Conservation (phyloP, 208 protist species). For the Herpetomonas samuelpessoai region DNA sequence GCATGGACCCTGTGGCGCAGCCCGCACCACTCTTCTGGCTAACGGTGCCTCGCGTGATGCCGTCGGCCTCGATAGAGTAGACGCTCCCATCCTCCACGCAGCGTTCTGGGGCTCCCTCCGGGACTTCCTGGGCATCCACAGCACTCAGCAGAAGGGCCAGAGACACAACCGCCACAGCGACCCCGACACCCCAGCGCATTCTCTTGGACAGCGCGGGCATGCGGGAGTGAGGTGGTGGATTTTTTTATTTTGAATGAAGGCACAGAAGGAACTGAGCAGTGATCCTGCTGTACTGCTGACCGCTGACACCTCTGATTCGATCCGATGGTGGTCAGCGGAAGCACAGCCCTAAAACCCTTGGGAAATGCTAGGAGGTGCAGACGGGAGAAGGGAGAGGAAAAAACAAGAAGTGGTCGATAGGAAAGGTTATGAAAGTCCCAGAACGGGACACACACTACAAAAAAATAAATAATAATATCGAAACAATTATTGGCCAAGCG, state of each 20-base stretch:
- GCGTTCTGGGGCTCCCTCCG: background rate
- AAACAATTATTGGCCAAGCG: background rate
- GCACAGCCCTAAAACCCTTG: too few relatives aligned
- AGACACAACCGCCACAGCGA: background rate
- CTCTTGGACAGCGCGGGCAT: too few relatives aligned
- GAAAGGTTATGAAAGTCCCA: too few relatives aligned
- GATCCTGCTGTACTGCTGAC: too few relatives aligned
- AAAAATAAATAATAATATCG: background rate
- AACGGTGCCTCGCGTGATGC: slow-evolving; percentile 6
- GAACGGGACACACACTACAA: too few relatives aligned
- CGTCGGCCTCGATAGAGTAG: background rate
- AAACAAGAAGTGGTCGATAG: too few relatives aligned
- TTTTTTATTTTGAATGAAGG: slow-evolving; percentile 13
- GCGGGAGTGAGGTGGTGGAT: too few relatives aligned
- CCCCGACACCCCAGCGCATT: background rate
- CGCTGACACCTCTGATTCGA: too few relatives aligned
- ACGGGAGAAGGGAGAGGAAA: too few relatives aligned
- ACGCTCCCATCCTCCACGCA: slow-evolving; percentile 14
- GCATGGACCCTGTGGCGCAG: slow-evolving; percentile 7
- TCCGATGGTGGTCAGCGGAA: too few relatives aligned
- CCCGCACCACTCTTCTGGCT: background rate
- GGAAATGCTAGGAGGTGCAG: too few relatives aligned
- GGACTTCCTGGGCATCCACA: slow-evolving; percentile 2
- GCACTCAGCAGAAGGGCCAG: background rate
- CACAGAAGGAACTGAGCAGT: too few relatives aligned